Evolutionary conservation across 1,284 basidiomycete genomes (phyloP).

Genomic region (Pterulicium gracile): DNA sequence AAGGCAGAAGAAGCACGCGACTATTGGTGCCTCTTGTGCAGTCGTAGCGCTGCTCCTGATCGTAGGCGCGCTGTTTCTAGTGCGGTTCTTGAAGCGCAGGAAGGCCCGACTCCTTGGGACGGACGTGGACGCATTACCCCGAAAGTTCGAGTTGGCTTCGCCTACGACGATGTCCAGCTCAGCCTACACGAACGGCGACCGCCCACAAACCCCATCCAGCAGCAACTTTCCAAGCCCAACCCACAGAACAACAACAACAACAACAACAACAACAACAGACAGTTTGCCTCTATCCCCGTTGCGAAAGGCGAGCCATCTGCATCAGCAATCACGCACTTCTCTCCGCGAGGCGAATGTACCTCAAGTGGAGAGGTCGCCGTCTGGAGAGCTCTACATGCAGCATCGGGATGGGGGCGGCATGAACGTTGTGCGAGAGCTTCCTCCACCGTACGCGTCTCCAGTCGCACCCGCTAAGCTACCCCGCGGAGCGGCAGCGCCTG

Average conservation of each 20-base stretch:
- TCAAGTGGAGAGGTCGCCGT: neutral
- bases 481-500: neutral
- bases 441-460: neutral
- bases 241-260: neutral
- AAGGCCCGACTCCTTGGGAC: neutral
- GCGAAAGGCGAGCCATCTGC: neutral
- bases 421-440: neutral
- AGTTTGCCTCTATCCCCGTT: neutral
- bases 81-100: neutral
- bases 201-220: too few species aligned
- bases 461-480: too few species aligned
- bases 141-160: neutral
- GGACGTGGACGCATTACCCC: neutral
- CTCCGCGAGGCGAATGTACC: neutral
- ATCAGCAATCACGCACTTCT: too few species aligned
- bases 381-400: neutral
- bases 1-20: neutral
- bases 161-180: neutral
- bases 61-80: neutral
- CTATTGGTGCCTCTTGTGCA: neutral
- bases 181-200: neutral
- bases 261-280: too few species aligned
- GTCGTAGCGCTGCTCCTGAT: neutral
- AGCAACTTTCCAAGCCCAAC: too few species aligned
- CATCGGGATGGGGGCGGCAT: neutral